Evolutionary conservation across 108 stramenopile species (phyloP).

Genomic region (Chaetoceros muelleri): DNA sequence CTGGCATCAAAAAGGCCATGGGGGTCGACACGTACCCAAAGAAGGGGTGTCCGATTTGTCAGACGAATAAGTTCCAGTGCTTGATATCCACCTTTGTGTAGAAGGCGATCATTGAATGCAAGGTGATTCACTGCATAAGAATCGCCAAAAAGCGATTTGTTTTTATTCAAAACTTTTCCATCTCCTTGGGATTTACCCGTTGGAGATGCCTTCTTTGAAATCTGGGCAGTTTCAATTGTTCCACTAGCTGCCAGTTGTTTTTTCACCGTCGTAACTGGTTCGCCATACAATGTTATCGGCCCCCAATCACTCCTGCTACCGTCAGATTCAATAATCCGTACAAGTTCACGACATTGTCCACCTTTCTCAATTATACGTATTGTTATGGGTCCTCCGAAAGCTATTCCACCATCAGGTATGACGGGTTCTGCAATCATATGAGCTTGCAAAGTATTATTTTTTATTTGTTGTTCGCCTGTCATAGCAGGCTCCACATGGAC

Average conservation of each 20-base stretch:
- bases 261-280: conserved; percentile 64
- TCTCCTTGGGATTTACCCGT: conserved; percentile 1
- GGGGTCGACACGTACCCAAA: conserved; percentile 82
- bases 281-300: conserved; percentile 56
- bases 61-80: conserved; percentile 81
- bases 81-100: conserved; percentile 74
- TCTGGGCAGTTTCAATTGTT: conserved; percentile 15
- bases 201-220: conserved; percentile 1
- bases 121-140: conserved; percentile 13
- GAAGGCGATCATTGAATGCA: conserved; percentile 48
- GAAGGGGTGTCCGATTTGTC: conserved; percentile 70
- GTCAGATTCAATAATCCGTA: conserved; percentile 52
- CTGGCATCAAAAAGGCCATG: conserved; percentile 64
- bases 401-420: conserved; percentile 65
- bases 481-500: conserved; percentile 67
- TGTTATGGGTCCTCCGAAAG: conserved; percentile 76
- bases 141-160: conserved; percentile 10
- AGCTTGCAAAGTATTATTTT: not conserved
- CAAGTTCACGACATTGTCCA: conserved; percentile 69
- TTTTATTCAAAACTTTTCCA: conserved; percentile 1
- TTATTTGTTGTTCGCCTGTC: conserved; percentile 54
- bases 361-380: conserved; percentile 79
- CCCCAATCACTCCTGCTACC: conserved; percentile 84
- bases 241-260: conserved; percentile 42
- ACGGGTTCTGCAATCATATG: conserved; percentile 71